Evolutionary conservation across 805 yeast genomes (phyloP).

Genomic region (Teunomyces aglyptinius): DNA sequence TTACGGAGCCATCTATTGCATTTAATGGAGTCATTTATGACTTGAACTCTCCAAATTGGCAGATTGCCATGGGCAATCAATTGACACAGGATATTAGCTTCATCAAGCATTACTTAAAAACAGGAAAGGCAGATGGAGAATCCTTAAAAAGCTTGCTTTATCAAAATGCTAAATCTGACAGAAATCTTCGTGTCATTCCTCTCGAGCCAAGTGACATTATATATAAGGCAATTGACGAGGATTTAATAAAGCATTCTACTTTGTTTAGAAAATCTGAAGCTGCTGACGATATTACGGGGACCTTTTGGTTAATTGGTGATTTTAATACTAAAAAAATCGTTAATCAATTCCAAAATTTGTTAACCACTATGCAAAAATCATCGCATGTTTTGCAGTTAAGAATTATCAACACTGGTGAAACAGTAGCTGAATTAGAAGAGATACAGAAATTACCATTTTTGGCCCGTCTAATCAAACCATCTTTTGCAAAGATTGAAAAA

Average conservation of each 20-base stretch:
- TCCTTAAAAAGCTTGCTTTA: conserved; percentile 43
- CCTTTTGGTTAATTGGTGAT: conserved; percentile 60
- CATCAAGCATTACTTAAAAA: conserved; percentile 25
- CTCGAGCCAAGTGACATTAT: conserved; percentile 29
- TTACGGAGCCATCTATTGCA: conserved; percentile 52
- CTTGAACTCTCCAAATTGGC: conserved; percentile 53
- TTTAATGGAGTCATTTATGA: conserved; percentile 70
- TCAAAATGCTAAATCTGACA: conserved; percentile 35
- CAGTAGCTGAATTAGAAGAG: conserved; percentile 1
- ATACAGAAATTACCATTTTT: background rate
- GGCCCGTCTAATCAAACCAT: conserved; percentile 1
- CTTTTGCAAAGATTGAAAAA: conserved; percentile 8
- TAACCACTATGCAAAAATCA: conserved; percentile 22
- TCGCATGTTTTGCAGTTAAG: conserved; percentile 37
- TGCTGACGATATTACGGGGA: conserved; percentile 41
- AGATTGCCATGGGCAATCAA: conserved; percentile 50
- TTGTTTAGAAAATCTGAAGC: conserved; percentile 15
- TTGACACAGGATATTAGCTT: conserved; percentile 49
- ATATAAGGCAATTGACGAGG: conserved; percentile 29
- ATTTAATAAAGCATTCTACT: conserved; percentile 23
- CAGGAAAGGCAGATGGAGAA: conserved; percentile 21
- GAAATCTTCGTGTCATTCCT: conserved; percentile 46
- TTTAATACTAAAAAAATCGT: conserved; percentile 38
- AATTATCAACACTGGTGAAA: conserved; percentile 26
- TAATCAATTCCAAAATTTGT: conserved; percentile 40